These are phyloP conservation scores for Speleostelium caveatum DNA, from an alignment of 78 protist genomes.

Conservation along the genomic window DNA sequence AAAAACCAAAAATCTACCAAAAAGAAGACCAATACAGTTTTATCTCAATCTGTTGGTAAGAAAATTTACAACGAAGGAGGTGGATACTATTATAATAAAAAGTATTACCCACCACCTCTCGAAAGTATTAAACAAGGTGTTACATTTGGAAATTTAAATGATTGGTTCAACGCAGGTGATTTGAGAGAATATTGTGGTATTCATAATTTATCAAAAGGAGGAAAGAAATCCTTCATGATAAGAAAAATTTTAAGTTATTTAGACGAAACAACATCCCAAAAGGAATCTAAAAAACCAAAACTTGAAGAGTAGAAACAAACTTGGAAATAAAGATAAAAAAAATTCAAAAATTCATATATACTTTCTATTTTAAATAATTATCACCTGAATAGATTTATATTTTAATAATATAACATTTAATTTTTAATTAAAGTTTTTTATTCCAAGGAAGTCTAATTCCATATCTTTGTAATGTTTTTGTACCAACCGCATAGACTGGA, in stretches of 20 bases:
- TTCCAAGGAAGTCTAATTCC: too few relatives aligned
- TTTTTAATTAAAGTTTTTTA: too few relatives aligned
- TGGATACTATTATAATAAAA: neutral
- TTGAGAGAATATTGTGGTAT: neutral
- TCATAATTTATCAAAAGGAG: neutral
- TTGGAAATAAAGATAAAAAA: too few relatives aligned
- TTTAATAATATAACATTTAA: too few relatives aligned
- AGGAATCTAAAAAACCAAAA: neutral
- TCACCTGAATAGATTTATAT: too few relatives aligned
- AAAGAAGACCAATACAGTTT: neutral
- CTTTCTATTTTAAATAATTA: too few relatives aligned
- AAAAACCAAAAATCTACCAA: neutral
- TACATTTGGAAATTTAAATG: neutral
- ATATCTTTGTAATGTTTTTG: constrained; percentile 45
- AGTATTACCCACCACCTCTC: neutral
- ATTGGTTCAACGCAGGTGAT: neutral
- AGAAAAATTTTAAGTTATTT: neutral
- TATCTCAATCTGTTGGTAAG: neutral
- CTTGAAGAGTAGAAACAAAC: too few relatives aligned
- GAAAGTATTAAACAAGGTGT: neutral
- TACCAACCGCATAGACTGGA: constrained; percentile 80
- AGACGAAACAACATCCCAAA: neutral
- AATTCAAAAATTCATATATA: too few relatives aligned
- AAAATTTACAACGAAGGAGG: neutral
- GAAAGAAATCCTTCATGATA: neutral